Evolutionary conservation across 768 basidiomycete species (phyloP).

Genomic region (Strobilomyces echinocephalus): DNA sequence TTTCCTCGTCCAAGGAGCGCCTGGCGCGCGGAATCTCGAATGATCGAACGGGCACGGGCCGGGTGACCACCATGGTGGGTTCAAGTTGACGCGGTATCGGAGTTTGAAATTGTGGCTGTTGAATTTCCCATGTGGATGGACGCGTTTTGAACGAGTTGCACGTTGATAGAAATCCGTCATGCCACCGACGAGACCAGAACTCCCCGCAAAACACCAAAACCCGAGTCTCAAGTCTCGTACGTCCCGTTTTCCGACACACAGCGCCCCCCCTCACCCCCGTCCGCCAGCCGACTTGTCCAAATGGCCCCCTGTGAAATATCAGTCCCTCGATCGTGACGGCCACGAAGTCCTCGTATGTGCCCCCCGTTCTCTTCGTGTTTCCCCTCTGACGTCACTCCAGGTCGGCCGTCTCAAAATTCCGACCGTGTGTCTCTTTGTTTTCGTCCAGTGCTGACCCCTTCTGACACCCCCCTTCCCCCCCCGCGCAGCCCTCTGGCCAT

Average conservation of each 20-base stretch:
- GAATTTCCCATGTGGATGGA: constrained; percentile 25
- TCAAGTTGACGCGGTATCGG: constrained; percentile 22
- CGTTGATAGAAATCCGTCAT: constrained; percentile 14
- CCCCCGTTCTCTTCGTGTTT: neutral
- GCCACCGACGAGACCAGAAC: constrained; percentile 44
- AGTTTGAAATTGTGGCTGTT: constrained; percentile 31
- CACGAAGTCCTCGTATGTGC: constrained; percentile 73
- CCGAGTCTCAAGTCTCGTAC: constrained; percentile 43
- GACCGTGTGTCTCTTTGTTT: constrained; percentile 53
- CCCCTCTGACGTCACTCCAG: constrained; percentile 38
- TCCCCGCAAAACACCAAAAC: constrained; percentile 49
- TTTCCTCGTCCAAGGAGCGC: too few relatives aligned
- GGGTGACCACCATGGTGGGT: too few relatives aligned
- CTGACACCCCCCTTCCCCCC: constrained; percentile 12
- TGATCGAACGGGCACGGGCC: too few relatives aligned
- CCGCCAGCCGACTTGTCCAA: constrained; percentile 37
- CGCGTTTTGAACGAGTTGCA: constrained; percentile 32
- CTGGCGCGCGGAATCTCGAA: too few relatives aligned
- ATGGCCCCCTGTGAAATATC: constrained; percentile 81
- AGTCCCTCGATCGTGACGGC: constrained; percentile 83
- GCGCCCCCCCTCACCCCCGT: neutral
- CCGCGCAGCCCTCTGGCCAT: constrained; percentile 62
- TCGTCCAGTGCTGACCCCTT: neutral
- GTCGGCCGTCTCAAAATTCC: constrained; percentile 88
- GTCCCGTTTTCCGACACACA: constrained; percentile 5